Base-by-base conservation (phyloP, 2,329 filamentous ascomycete species). In the Dothistroma septosporum region DNA sequence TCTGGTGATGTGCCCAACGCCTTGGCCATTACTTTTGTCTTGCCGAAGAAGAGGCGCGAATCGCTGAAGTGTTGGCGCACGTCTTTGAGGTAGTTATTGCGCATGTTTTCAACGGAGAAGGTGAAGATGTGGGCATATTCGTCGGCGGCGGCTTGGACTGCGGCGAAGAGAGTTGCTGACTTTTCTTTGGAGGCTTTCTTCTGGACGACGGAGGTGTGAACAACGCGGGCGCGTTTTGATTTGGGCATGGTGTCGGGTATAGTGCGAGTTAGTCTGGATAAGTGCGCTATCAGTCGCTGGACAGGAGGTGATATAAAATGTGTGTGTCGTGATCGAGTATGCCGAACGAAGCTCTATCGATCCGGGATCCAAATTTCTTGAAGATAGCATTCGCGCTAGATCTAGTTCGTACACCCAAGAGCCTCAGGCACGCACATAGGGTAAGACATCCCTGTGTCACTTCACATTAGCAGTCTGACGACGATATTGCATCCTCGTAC, bases 1-100 rank as follows among this genome's bases (percentile, higher is more conserved):
- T 72, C 70, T 68, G 87, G 83, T 57, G 82, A 87, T 66, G 85
- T 84, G 73, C 94, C 94, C 28, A 99, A 88, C 60, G 94, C 92
- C 79, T 94, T 93, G 70, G 90, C 87, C 92, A 97, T 97, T 76
- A 99, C 92, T 80, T 97, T 97, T 62, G 93, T 97, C 82, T 97
- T 99, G 79, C 93, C 94, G 78, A 97, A 97, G 86, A 97, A 97
- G 75, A 99, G 82, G 70, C 92, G 86, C 81, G 89, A 89, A 79
- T 97, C 92, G 55, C 83, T 82, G 69, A 97, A 87, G 71, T 96
- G 89, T 67, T 87, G 85, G 69, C 93, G 87, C 69, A 97, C 90
- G 72, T 91, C 87, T 80, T 97, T 96, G 72, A 97, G 81, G 77
- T 96, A 92, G 70, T 88, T 95, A 81, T 99, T 99, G 76, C 94